phyloP scores from a whole-genome alignment of 768 basidiomycete species.

The Amanita jacksonii region DNA sequence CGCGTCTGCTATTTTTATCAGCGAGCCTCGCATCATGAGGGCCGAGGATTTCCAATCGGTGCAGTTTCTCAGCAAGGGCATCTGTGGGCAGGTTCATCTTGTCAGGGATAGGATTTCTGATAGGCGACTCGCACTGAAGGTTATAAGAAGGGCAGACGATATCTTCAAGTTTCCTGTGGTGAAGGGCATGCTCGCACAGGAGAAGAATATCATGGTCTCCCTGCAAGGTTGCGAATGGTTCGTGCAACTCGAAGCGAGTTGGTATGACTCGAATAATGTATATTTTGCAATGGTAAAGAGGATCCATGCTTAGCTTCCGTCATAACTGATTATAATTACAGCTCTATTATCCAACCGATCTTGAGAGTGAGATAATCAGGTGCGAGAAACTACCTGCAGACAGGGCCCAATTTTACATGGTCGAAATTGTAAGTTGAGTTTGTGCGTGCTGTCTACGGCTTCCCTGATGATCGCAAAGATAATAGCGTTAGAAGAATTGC shows the following conservation, averaged over 20 bases:
- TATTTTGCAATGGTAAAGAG: slow-evolving; percentile 11
- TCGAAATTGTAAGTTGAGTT: slow-evolving; percentile 22
- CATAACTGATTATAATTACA: slow-evolving; percentile 2
- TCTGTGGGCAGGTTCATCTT: too few relatives aligned
- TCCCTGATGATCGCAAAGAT: slow-evolving; percentile 14
- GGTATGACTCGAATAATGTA: slow-evolving; percentile 11
- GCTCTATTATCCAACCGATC: slow-evolving; percentile 21
- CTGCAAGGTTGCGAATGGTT: slow-evolving; percentile 7
- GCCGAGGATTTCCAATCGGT: too few relatives aligned
- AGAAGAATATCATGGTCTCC: slow-evolving; percentile 6
- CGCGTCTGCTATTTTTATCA: neutral
- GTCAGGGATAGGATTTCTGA: too few relatives aligned
- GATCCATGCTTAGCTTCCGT: neutral
- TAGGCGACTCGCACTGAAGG: too few relatives aligned
- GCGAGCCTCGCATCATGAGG: too few relatives aligned
- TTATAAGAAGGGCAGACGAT: too few relatives aligned
- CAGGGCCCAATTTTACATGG: slow-evolving; percentile 24
- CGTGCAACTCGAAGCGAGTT: slow-evolving; percentile 11
- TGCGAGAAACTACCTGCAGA: slow-evolving; percentile 15
- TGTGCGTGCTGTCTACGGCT: neutral
- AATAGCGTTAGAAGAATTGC: slow-evolving; percentile 22
- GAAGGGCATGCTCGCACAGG: slow-evolving; percentile 11
- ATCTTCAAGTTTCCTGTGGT: neutral
- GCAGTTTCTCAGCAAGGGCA: too few relatives aligned
- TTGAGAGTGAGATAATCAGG: slow-evolving; percentile 22